These are phyloP conservation scores for Lepidium didymum DNA, from an alignment of 345 rosid genomes.

Conservation along the genomic window DNA sequence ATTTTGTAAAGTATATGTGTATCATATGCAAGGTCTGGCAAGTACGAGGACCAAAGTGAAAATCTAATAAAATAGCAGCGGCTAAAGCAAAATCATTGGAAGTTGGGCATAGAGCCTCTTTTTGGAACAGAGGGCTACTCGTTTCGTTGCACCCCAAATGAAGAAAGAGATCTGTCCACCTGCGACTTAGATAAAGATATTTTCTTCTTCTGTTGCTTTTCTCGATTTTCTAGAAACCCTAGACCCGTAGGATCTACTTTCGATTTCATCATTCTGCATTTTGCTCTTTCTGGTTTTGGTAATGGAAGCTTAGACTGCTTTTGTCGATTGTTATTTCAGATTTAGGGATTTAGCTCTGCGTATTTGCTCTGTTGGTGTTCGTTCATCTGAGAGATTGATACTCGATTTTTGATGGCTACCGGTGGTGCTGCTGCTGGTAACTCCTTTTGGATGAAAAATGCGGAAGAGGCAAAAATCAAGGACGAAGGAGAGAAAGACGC, in stretches of 20 bases:
- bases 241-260: background rate
- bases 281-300: background rate
- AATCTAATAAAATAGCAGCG: background rate
- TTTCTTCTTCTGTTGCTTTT: background rate
- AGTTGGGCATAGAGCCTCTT: background rate
- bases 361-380: background rate
- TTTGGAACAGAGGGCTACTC: background rate
- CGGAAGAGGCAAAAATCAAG: conserved; percentile 89
- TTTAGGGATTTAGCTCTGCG: background rate
- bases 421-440: conserved; percentile 39
- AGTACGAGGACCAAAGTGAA: background rate
- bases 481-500: conserved; percentile 88
- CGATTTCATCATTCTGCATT: conserved; percentile 3
- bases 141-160: background rate
- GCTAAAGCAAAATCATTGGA: background rate
- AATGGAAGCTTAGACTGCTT: conserved; percentile 19
- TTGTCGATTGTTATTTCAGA: background rate
- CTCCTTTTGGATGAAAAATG: conserved; percentile 95
- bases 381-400: background rate
- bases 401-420: conserved; percentile 36
- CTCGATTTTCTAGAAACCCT: conserved; percentile 25
- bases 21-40: background rate
- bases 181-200: conserved; percentile 6
- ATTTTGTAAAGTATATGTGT: background rate
- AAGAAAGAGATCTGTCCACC: background rate